These are phyloP conservation scores for Calonectria leucothoes DNA, from an alignment of 2,329 filamentous ascomycete genomes.

Conservation along the genomic window DNA sequence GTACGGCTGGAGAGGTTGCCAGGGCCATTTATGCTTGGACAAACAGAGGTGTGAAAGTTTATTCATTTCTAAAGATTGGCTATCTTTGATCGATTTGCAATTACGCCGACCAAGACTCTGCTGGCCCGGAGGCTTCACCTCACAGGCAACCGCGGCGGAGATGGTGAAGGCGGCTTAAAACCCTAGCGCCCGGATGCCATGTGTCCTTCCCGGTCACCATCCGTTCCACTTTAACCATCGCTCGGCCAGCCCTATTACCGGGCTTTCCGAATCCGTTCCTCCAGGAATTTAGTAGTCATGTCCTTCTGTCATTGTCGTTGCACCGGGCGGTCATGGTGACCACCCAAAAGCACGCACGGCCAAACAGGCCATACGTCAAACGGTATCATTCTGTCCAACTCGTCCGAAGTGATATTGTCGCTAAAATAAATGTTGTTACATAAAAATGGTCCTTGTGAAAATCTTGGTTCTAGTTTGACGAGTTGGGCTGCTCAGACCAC, in stretches of 20 bases:
- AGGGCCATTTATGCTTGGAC: not conserved
- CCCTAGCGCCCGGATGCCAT: not conserved
- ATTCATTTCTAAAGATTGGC: not conserved
- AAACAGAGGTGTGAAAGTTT: not conserved
- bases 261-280: not conserved
- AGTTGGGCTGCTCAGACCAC: constrained; percentile 23
- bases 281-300: not conserved
- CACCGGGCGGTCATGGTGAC: not conserved
- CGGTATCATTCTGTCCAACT: not conserved
- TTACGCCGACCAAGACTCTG: not conserved
- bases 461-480: not conserved
- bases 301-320: not conserved
- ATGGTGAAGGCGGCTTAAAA: not conserved
- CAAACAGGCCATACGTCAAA: not conserved
- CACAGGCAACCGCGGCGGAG: not conserved
- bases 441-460: not conserved
- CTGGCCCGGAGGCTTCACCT: not conserved
- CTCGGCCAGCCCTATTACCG: not conserved
- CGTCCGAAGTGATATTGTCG: not conserved
- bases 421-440: not conserved
- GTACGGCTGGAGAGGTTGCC: too few relatives aligned
- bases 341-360: not conserved
- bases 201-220: not conserved
- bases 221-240: not conserved
- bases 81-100: not conserved